Base-by-base conservation (phyloP, 257 asterid genomes). In the Voacanga thouarsii region DNA sequence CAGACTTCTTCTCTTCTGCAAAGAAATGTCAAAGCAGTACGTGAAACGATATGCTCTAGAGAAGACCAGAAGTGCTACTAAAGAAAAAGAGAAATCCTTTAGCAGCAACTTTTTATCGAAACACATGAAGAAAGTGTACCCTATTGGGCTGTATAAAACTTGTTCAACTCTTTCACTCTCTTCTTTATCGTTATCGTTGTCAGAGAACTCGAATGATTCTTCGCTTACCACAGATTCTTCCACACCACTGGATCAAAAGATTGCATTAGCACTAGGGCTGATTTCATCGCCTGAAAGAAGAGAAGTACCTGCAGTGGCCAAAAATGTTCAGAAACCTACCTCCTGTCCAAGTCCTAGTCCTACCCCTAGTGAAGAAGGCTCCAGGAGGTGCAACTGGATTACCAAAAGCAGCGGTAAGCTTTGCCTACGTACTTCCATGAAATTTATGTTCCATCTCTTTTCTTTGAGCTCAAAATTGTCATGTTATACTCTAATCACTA, bases 301-400 rank as follows among this genome's bases (percentile, higher is more conserved):
- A 77, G 88, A 80, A 56, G 74, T 55, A 53, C 74, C 82, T 1
- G 30, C 28, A 21, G 49, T 47, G 11, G 75, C 84, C 3, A 87
- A 84, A 75, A 59, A 45, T 16, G 73, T 78, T 24, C 92, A 78
- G 43, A 87, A 81, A 39, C 82, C 85, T 75, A 50, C 79, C 74
- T 59, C 71, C 12, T 43, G 67, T 65, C 45, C 66, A 23, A 75
- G 45, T 65, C 83, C 84, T 45, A 55, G 77, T 64, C n/a, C 18
- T 19, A 23, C 10, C 47, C 49, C 47, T 7, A 16, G 12, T 33
- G 90, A 81, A 19, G 91, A 89, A 63, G 87, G 89, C 23, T 71
- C 87, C 16, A 86, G 83, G 81, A 84, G 98, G 86, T 94, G 98
- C 85, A 90, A 90, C 66, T 94, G 98, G 98, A 87, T 94, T 69